Base-by-base conservation (phyloP, 352 stramenopile species). In the Phytophthora foliorum region DNA sequence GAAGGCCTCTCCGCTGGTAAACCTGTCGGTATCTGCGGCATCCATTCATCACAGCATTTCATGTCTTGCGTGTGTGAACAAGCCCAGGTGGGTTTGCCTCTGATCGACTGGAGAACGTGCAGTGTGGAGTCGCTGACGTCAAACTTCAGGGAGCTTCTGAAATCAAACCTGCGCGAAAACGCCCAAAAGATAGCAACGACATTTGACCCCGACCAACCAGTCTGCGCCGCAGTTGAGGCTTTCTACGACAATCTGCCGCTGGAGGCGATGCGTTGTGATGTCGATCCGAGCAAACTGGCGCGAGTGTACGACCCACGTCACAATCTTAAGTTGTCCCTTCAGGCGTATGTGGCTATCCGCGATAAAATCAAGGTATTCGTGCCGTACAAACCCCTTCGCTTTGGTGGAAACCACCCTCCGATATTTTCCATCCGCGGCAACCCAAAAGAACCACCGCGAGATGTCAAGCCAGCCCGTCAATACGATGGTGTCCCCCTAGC, bases 1-100 rank as follows among this genome's bases (percentile, higher is more conserved):
- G 90, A 93, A 42, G 91, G 85, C 13, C 72, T 98, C 3, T 67
- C 86, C 9, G 77, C 84, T 42, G 89, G 89, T 4, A 89, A 96
- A 34, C 91, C 92, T 11, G 93, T 88, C 7, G 82, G 94, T 55
- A 77, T 98, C 32, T 94, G 87, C 50, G 91, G 91, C 2, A 95
- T 92, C 45, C 96, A 97, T 71, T 86, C 84, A 9, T 86, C 95
- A 65, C 92, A 98, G 57, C 81, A 78, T 27, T 97, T 97, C 67
- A 94, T 88, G 74, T 88, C 87, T 14, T 74, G 86, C 27, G 84
- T 92, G 34, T 84, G 91, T 5, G 67, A 85, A 38, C 75, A 84
- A 32, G 74, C 76, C 7, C 82, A 84, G 11, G 88, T 95, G 2
- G 92, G 89, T 34, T 67, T 91, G n/a, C 70, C 75, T 48, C 74